phyloP scores from a whole-genome alignment of 1,284 basidiomycete genomes.

The Grifola frondosa region DNA sequence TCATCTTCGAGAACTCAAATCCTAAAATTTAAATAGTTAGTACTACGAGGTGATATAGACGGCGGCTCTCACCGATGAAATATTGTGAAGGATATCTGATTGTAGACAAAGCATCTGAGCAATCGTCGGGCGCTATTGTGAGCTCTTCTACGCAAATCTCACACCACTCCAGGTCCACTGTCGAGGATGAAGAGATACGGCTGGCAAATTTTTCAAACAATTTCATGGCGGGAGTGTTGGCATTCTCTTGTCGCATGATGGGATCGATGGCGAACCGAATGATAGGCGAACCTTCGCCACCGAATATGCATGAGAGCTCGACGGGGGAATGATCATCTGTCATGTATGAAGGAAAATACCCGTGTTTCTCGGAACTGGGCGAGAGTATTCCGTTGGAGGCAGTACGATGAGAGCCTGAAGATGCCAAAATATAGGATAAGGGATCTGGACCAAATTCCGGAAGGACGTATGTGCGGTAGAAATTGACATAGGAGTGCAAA shows the following conservation, averaged over 20 bases:
- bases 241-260: background rate
- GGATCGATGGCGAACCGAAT: conserved; percentile 6
- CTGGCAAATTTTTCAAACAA: background rate
- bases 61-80: background rate
- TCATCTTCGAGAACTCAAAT: background rate
- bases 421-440: background rate
- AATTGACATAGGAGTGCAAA: background rate
- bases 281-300: background rate
- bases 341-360: background rate
- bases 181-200: background rate
- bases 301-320: conserved; percentile 5
- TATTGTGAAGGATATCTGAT: conserved; percentile 1
- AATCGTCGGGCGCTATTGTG: background rate
- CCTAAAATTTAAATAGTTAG: background rate
- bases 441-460: background rate
- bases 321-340: conserved; percentile 5
- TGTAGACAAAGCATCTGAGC: background rate
- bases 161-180: background rate
- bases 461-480: background rate
- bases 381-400: too few species aligned
- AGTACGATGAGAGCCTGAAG: too few species aligned
- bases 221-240: background rate
- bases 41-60: background rate
- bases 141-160: background rate
- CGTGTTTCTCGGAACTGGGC: background rate